Conservation (phyloP, 495 filamentous ascomycete genomes). For the Penicillium flavigenum region DNA sequence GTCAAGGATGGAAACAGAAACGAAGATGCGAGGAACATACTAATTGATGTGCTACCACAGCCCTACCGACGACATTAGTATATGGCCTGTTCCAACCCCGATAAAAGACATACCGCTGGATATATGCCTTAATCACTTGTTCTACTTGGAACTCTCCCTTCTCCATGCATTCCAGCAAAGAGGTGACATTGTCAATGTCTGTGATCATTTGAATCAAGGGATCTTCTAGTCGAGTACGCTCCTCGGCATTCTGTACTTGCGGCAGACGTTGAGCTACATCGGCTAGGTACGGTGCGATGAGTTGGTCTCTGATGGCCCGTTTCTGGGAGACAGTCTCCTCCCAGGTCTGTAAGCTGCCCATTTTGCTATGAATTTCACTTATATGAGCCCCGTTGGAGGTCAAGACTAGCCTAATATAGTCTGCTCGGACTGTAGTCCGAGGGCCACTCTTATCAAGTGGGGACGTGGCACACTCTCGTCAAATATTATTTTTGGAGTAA, state of each 20-base stretch:
- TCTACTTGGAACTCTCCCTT: constrained; percentile 45
- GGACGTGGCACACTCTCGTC: not conserved
- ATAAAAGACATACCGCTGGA: constrained; percentile 44
- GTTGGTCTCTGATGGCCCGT: constrained; percentile 27
- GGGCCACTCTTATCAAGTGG: constrained; percentile 1
- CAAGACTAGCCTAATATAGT: not conserved
- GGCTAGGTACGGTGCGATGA: constrained; percentile 32
- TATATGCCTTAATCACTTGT: constrained; percentile 45
- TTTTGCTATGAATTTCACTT: not conserved
- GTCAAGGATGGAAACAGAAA: not conserved
- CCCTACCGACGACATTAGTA: constrained; percentile 26
- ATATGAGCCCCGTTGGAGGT: not conserved
- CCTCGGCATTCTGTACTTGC: constrained; percentile 24
- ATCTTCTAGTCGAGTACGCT: constrained; percentile 28
- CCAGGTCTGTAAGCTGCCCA: constrained; percentile 24
- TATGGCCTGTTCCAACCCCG: not conserved
- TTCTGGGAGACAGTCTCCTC: constrained; percentile 35
- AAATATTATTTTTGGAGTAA: not conserved
- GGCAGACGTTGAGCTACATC: constrained; percentile 29
- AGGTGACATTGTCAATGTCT: constrained; percentile 39
- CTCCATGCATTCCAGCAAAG: constrained; percentile 34
- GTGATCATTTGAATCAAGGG: constrained; percentile 35
- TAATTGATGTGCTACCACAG: constrained; percentile 57
- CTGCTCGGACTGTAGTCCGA: constrained; percentile 5
- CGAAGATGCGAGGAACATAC: constrained; percentile 24